Conservation (phyloP, 805 yeast genomes). For the Wickerhamiella alocasiicola region DNA sequence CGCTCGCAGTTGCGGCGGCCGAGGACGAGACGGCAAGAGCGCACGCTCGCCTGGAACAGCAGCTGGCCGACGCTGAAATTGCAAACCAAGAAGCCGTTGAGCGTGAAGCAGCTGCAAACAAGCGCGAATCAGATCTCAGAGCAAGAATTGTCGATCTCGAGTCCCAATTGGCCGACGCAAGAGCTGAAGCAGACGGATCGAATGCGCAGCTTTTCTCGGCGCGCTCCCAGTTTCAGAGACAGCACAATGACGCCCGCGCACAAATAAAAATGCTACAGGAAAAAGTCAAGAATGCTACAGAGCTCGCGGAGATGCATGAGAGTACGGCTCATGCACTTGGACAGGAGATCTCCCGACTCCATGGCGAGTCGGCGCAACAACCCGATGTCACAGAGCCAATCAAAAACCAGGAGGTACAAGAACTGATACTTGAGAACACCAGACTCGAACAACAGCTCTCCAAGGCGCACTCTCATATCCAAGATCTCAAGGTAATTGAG, state of each 20-base stretch:
- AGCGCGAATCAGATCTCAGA: neutral
- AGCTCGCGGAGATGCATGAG: neutral
- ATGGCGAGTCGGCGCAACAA: neutral
- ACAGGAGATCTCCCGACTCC: neutral
- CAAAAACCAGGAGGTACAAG: neutral
- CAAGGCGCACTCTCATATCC: neutral
- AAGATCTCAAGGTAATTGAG: conserved; percentile 5
- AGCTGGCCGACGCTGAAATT: neutral
- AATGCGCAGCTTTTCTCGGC: neutral
- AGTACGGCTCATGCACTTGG: neutral
- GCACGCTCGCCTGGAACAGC: neutral
- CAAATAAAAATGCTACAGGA: neutral
- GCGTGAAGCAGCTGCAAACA: neutral
- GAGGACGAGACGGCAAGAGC: neutral
- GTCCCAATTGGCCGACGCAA: neutral
- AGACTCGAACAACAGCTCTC: conserved; percentile 3
- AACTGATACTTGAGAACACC: neutral
- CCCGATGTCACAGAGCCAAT: neutral
- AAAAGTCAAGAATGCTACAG: neutral
- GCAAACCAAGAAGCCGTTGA: neutral
- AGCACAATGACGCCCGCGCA: neutral
- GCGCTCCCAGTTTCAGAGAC: neutral
- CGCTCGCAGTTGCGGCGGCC: no score
- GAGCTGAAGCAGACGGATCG: neutral
- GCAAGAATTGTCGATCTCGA: neutral